Percentiles rank a stretch among this genome's conserved stretches.
Evolutionary conservation across 208 protist species (phyloP).

Genomic region (Blechomonas ayalai): DNA sequence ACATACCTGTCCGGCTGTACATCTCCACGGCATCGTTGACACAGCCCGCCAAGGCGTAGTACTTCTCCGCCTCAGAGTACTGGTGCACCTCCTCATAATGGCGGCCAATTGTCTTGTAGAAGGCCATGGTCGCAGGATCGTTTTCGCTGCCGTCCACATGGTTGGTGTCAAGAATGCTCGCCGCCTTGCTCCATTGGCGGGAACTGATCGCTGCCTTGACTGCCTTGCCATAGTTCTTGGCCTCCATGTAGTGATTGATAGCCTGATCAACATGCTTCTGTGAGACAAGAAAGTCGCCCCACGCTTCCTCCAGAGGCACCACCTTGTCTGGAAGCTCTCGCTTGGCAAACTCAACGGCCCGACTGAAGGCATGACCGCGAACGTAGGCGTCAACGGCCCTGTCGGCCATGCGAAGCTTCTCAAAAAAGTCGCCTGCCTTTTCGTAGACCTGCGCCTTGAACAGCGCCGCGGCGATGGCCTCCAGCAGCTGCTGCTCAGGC

Average conservation of each 20-base stretch:
- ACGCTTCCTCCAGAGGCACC: slow-evolving; percentile 88
- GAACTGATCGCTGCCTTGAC: slow-evolving; percentile 94
- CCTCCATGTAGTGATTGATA: slow-evolving; percentile 97
- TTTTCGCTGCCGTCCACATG: slow-evolving; percentile 25
- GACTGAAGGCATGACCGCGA: slow-evolving; percentile 89
- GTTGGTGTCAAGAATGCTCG: slow-evolving; percentile 74
- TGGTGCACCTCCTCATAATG: slow-evolving; percentile 92
- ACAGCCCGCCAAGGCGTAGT: slow-evolving; percentile 87
- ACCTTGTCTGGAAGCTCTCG: slow-evolving; percentile 74
- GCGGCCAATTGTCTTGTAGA: slow-evolving; percentile 88
- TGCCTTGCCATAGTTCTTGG: slow-evolving; percentile 91
- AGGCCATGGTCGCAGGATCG: slow-evolving; percentile 46
- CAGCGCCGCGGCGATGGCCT: slow-evolving; percentile 91
- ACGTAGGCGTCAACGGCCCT: slow-evolving; percentile 93
- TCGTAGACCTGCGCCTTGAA: slow-evolving; percentile 92
- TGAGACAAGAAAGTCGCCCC: slow-evolving; percentile 96
- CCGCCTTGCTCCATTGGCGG: slow-evolving; percentile 93
- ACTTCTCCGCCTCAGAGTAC: slow-evolving; percentile 92
- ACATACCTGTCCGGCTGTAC: slow-evolving; percentile 91
- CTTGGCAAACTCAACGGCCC: slow-evolving; percentile 92
- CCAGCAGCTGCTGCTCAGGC: slow-evolving; percentile 86
- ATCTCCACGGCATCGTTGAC: slow-evolving; percentile 93
- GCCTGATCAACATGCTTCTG: slow-evolving; percentile 94
- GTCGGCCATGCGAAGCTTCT: slow-evolving; percentile 90
- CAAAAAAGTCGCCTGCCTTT: slow-evolving; percentile 95